Base-by-base conservation (phyloP, 2,329 filamentous ascomycete species). In the Fusarium sp. region DNA sequence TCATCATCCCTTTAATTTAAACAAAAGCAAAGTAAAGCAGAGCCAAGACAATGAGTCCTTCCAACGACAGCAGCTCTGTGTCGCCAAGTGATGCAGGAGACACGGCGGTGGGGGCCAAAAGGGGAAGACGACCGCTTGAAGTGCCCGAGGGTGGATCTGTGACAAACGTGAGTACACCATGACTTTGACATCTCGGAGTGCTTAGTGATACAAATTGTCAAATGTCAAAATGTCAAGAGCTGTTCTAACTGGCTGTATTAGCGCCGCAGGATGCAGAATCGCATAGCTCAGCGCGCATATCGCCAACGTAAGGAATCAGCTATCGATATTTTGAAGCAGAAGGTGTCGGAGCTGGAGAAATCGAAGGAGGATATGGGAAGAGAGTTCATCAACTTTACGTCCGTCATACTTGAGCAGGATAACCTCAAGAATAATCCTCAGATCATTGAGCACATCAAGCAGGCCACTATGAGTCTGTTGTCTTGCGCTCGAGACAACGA, bases 231-330 rank as follows among this genome's bases (percentile, higher is more conserved):
- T 23, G 23, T 23, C 23, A 23, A 11, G 32, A 3, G 13, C 17
- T 15, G 20, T 6, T 20, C 37, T 48, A 17, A 49, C 62, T 37
- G 26, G 20, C 2, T 2, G 4, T 32, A 1, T 9, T 33, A 65
- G 62, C 50, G 60, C 7, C 42, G 60, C 10, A 38, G 62, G 14
- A n/a, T 64, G 11, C 62, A 65, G 13, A 65, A 65, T 6, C 60
- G 62, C 1, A 65, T 65, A 60, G 62, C 60, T 4, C 62, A 65
- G 26, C 62, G 62, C 10, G 62, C 62, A 10, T 65, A 65, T 14
- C 62, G 62, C 0, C 60, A 65, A 12, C 62, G 60, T 13, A 65
- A 65, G 15, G 62, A 65, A 7, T 65, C 60, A 2, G 60, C 60
- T 2, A 65, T 65, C 7, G 60, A 64, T 30, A 11, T 65, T 1